Evolutionary conservation across 441 rosid species (phyloP).

Genomic region (Hypseocharis bilobata): DNA sequence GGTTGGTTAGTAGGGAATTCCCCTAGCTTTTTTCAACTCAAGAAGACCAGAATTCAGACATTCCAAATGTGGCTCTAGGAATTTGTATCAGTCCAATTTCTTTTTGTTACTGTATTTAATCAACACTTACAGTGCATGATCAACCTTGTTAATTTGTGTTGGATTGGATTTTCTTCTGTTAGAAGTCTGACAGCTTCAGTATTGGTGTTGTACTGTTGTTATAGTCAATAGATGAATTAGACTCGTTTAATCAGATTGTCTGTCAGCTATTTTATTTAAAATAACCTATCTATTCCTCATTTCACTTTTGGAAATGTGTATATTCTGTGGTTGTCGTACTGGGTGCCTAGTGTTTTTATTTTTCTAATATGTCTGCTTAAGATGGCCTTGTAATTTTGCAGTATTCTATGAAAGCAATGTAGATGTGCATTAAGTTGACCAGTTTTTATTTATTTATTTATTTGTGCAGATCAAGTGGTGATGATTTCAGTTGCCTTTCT

Average conservation of each 20-base stretch:
- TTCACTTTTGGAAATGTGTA: background rate
- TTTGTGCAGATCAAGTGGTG: conserved; percentile 75
- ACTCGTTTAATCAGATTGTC: background rate
- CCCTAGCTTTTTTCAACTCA: too few species aligned
- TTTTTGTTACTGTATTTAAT: too few species aligned
- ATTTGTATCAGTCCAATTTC: too few species aligned
- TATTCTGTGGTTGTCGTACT: background rate
- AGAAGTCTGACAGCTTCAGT: too few species aligned
- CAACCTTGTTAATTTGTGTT: too few species aligned
- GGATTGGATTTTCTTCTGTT: too few species aligned
- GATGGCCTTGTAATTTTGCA: background rate
- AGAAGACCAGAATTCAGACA: too few species aligned
- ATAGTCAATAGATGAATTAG: too few species aligned
- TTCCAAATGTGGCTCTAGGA: too few species aligned
- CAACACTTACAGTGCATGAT: too few species aligned
- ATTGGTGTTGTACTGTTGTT: too few species aligned
- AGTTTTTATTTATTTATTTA: conserved; percentile 22
- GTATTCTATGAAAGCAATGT: conserved; percentile 3
- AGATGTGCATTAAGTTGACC: conserved; percentile 22
- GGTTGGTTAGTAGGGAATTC: too few species aligned
- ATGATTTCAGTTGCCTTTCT: conserved; percentile 85
- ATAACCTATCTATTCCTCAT: background rate
- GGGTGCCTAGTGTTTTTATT: background rate
- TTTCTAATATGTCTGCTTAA: background rate
- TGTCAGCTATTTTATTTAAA: background rate